Conservation (phyloP, 257 asterid species). For the Mentha longifolia region DNA sequence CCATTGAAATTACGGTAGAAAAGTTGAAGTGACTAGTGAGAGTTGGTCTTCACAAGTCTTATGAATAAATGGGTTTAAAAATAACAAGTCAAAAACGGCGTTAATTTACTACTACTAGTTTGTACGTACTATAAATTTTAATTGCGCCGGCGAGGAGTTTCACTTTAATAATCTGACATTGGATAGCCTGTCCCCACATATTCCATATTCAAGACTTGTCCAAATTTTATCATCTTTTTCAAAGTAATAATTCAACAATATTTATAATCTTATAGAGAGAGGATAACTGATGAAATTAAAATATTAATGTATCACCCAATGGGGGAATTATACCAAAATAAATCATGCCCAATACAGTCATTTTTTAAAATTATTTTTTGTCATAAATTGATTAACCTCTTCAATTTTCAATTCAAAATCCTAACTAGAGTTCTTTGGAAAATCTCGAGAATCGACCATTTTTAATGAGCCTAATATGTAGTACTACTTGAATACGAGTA, state of each 20-base stretch:
- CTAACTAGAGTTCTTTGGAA: neutral
- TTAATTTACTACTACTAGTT: neutral
- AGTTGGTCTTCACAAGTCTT: neutral
- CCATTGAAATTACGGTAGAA: neutral
- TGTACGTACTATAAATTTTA: neutral
- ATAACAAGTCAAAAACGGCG: conserved; percentile 3
- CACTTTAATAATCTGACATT: neutral
- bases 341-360: neutral
- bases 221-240: neutral
- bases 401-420: neutral
- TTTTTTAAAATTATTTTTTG: no score
- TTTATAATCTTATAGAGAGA: neutral
- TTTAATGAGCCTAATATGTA: neutral
- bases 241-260: neutral
- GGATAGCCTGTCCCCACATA: conserved; percentile 2
- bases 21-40: neutral
- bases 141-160: conserved; percentile 33
- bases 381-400: neutral
- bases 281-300: neutral
- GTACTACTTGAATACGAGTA: neutral
- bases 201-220: conserved; percentile 11
- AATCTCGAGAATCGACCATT: neutral
- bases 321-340: neutral
- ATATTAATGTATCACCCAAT: neutral
- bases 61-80: neutral